phyloP scores from a whole-genome alignment of 73 alveolate species.

The Tetrahymena borealis region DNA sequence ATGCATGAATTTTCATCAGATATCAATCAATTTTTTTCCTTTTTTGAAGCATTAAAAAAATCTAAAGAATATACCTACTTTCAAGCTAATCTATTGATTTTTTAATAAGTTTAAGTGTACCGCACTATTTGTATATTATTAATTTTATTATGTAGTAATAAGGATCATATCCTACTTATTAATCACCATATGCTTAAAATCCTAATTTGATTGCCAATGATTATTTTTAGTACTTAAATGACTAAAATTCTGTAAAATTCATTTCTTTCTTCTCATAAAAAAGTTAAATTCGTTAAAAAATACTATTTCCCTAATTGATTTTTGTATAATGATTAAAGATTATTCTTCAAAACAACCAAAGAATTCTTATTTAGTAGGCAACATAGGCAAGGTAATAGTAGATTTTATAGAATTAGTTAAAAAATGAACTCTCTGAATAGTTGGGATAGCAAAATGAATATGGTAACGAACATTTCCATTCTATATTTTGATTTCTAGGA shows the following conservation, averaged over 20 bases:
- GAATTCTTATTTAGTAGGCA: not conserved
- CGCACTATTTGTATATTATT: not conserved
- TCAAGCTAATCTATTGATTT: too few relatives aligned
- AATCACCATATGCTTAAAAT: not conserved
- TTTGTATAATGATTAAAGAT: not conserved
- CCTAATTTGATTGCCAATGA: not conserved
- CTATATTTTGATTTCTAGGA: not conserved
- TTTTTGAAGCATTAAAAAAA: too few relatives aligned
- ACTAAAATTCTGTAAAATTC: not conserved
- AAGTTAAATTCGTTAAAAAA: not conserved
- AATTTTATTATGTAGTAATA: not conserved
- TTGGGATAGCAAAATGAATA: not conserved
- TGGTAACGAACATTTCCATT: not conserved
- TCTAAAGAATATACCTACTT: not conserved
- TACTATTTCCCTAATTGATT: not conserved
- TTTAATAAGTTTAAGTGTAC: too few relatives aligned
- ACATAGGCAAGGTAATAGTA: not conserved
- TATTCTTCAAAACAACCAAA: not conserved
- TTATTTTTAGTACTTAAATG: not conserved
- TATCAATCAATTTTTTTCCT: too few relatives aligned
- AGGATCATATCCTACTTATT: not conserved
- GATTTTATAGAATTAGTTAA: not conserved
- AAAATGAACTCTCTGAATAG: not conserved
- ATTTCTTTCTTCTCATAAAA: not conserved
- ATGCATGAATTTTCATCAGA: not conserved